A percentile compares a stretch with the other conserved stretches of the same genome.
These are phyloP conservation scores for Cornus florida DNA, from an alignment of 148 eudicot species.

Conservation along the genomic window DNA sequence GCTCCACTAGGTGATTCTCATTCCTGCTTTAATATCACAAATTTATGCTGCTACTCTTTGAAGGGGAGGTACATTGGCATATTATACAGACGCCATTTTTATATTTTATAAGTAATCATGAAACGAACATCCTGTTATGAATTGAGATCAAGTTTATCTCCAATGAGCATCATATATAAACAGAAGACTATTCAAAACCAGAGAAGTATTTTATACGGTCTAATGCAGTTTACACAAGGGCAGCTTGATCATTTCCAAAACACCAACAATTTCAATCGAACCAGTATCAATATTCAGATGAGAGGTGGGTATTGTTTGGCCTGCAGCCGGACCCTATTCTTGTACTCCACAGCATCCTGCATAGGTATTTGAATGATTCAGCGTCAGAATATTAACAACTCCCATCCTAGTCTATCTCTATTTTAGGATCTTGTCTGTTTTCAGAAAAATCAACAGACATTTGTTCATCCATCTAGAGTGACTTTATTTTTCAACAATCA, in stretches of 20 bases:
- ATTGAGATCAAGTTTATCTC: not conserved
- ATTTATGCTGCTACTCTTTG: too few relatives aligned
- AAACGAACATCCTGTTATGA: too few relatives aligned
- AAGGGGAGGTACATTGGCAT: too few relatives aligned
- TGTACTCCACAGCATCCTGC: slow-evolving; percentile 84
- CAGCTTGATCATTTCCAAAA: not conserved
- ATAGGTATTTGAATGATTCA: slow-evolving; percentile 1
- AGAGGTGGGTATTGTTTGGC: slow-evolving; percentile 46
- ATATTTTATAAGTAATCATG: too few relatives aligned
- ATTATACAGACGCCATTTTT: too few relatives aligned
- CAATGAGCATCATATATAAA: not conserved
- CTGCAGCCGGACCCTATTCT: slow-evolving; percentile 68
- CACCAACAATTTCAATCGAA: not conserved
- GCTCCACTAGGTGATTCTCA: too few relatives aligned
- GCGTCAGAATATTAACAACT: not conserved
- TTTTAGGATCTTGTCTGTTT: too few relatives aligned
- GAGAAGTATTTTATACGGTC: not conserved
- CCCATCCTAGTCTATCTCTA: not conserved
- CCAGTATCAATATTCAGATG: slow-evolving; percentile 10
- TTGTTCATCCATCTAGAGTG: too few relatives aligned
- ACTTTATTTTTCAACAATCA: too few relatives aligned
- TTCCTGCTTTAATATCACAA: too few relatives aligned
- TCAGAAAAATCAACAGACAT: too few relatives aligned
- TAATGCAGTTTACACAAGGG: not conserved
- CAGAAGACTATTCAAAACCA: not conserved